Conservation (phyloP, 768 basidiomycete species). For the Pulveroboletus frians region DNA sequence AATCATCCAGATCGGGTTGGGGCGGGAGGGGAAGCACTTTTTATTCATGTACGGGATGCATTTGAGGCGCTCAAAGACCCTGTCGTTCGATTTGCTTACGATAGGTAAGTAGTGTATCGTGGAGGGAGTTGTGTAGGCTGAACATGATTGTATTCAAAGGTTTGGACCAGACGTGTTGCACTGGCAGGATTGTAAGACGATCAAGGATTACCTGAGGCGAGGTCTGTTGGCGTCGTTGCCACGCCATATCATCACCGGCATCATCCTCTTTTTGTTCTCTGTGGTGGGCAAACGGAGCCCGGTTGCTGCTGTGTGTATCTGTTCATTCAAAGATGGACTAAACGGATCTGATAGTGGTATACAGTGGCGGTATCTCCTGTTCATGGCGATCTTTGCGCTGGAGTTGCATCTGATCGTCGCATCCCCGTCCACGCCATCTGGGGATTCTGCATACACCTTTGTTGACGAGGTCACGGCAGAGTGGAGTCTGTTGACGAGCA, state of each 20-base stretch:
- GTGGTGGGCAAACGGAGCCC: constrained; percentile 55
- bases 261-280: constrained; percentile 57
- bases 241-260: constrained; percentile 61
- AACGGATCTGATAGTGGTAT: constrained; percentile 11
- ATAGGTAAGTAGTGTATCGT: constrained; percentile 48
- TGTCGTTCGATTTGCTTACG: constrained; percentile 76
- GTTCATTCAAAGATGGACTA: constrained; percentile 3
- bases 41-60: constrained; percentile 66
- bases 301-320: constrained; percentile 57
- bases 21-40: constrained; percentile 50
- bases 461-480: constrained; percentile 12
- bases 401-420: constrained; percentile 65
- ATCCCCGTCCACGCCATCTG: constrained; percentile 23
- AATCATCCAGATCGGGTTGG: constrained; percentile 76
- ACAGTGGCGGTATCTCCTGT: constrained; percentile 81
- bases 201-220: constrained; percentile 61
- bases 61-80: constrained; percentile 80
- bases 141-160: constrained; percentile 31
- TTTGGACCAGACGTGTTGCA: constrained; percentile 70
- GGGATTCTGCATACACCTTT: constrained; percentile 19
- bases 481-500: constrained; percentile 30
- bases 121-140: not conserved
- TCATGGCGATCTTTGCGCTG: constrained; percentile 50
- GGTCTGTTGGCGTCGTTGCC: constrained; percentile 59
- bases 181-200: constrained; percentile 67